Evolutionary conservation across 805 yeast species (phyloP).

Genomic region (Sugiyamaella marilandica): DNA sequence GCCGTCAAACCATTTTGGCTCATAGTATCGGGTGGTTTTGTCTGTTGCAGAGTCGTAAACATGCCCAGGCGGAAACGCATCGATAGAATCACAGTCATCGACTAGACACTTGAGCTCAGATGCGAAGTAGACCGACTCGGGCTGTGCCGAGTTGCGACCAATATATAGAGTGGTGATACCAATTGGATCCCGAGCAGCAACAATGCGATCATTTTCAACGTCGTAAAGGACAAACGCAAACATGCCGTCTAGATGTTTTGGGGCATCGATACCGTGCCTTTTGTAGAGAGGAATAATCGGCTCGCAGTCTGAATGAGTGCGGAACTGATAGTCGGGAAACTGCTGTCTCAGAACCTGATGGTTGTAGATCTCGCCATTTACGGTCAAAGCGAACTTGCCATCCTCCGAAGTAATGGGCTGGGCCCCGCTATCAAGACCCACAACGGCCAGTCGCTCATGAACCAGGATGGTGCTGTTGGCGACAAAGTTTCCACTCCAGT

Average conservation of each 20-base stretch:
- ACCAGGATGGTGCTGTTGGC: conserved; percentile 77
- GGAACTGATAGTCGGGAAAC: conserved; percentile 66
- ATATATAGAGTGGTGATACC: conserved; percentile 95
- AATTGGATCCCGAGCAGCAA: conserved; percentile 98
- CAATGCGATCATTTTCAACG: conserved; percentile 72
- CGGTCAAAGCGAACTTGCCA: conserved; percentile 68
- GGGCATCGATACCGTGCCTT: conserved; percentile 85
- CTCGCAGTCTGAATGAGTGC: conserved; percentile 93
- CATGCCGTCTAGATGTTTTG: conserved; percentile 95
- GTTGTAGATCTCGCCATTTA: conserved; percentile 98
- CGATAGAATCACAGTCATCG: conserved; percentile 90
- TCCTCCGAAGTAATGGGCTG: conserved; percentile 89
- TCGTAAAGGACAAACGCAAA: conserved; percentile 93
- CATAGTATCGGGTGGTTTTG: conserved; percentile 78
- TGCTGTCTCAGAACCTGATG: conserved; percentile 83
- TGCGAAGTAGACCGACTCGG: conserved; percentile 82
- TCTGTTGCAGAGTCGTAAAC: conserved; percentile 90
- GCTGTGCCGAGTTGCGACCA: conserved; percentile 69
- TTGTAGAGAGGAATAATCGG: conserved; percentile 89
- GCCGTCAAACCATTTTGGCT: conserved; percentile 94
- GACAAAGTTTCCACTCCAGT: conserved; percentile 84
- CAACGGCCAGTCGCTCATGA: conserved; percentile 97
- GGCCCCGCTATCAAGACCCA: conserved; percentile 96
- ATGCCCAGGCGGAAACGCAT: conserved; percentile 98
- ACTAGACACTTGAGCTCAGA: conserved; percentile 90